Base-by-base conservation (phyloP, 371 early-diverging fungal species). In the Mucor mucedo region DNA sequence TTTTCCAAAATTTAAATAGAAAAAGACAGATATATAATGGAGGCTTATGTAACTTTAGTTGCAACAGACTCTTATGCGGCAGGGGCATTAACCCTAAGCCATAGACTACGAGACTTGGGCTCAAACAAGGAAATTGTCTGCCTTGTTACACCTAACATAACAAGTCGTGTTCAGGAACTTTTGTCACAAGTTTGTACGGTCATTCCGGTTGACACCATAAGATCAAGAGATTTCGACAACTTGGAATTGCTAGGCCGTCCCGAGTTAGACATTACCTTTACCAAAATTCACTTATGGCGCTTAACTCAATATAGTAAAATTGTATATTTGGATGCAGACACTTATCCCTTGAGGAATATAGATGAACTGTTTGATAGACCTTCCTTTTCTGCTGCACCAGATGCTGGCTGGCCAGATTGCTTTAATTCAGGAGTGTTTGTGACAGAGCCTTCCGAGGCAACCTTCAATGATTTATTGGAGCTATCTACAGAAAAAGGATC, bases 351-450 rank as follows among this genome's bases (percentile, higher is more conserved):
- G 39, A 77, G 84, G 57, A 86, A 91, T 45, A 84, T 97, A 29
- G 97, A 96, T 64, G 87, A 88, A 13, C 62, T 98, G 29, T 97
- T 98, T 76, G 82, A 77, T 5, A 70, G 79, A n/a, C 94, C 88
- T 0, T 82, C 81, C 5, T 87, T 94, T 70, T 84, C 93, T 1
- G 95, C 95, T 6, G 86, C 92, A 0, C 92, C 95, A 0, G 95
- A 94, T 63, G 83, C 90, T 52, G 87, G 96, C n/a, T 88, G 94
- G 89, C 95, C 95, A 0, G 95, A 96, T 70, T 93, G 94, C 65
- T 98, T 98, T 82, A 98, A 98, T 71, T 95, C 96, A 21, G 98
- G 97, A 2, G 94, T 98, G 3, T 93, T 98, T 85, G 90, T 95
- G 27, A 69, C 86, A 13, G 73, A 79, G 11, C 97, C 98, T 0